These are phyloP conservation scores for Diaporthe amygdali DNA, from an alignment of 2,329 filamentous ascomycete species.

Conservation along the genomic window DNA sequence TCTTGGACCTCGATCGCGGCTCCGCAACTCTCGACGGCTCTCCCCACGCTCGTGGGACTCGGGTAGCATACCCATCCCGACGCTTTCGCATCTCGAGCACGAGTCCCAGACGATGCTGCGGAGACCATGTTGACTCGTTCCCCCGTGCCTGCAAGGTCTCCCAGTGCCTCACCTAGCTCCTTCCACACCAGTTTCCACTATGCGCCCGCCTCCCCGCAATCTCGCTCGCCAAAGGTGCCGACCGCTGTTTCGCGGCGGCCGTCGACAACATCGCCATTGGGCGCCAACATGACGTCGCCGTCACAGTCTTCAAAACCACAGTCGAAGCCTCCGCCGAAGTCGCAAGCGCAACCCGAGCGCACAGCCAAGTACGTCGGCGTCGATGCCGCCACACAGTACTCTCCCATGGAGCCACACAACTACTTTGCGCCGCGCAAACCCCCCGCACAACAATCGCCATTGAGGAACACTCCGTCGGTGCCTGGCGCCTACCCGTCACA, in stretches of 20 bases:
- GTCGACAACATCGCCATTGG: slow-evolving; percentile 41
- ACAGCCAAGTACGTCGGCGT: slow-evolving; percentile 50
- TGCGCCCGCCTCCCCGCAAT: slow-evolving; percentile 51
- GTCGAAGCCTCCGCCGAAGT: slow-evolving; percentile 28
- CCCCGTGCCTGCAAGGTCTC: slow-evolving; percentile 54
- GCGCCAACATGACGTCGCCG: slow-evolving; percentile 34
- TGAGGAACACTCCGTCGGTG: slow-evolving; percentile 8
- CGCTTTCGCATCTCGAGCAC: slow-evolving; percentile 33
- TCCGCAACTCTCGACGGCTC: background rate
- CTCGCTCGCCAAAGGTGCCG: slow-evolving; percentile 47
- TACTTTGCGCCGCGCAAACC: slow-evolving; percentile 33
- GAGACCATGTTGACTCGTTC: slow-evolving; percentile 66
- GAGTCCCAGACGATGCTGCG: slow-evolving; percentile 43
- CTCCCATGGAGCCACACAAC: slow-evolving; percentile 52
- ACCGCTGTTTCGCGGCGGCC: slow-evolving; percentile 46
- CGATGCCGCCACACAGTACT: slow-evolving; percentile 55
- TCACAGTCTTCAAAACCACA: slow-evolving; percentile 30
- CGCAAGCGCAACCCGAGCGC: slow-evolving; percentile 32
- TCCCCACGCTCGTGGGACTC: slow-evolving; percentile 17
- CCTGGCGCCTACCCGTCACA: slow-evolving; percentile 14
- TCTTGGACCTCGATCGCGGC: background rate
- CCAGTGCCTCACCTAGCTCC: slow-evolving; percentile 57
- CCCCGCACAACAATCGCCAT: background rate
- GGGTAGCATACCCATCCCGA: slow-evolving; percentile 24
- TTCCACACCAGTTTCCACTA: slow-evolving; percentile 48